Base-by-base conservation (phyloP, 1,139 yeast genomes). In the Chernovozyma aurita region DNA sequence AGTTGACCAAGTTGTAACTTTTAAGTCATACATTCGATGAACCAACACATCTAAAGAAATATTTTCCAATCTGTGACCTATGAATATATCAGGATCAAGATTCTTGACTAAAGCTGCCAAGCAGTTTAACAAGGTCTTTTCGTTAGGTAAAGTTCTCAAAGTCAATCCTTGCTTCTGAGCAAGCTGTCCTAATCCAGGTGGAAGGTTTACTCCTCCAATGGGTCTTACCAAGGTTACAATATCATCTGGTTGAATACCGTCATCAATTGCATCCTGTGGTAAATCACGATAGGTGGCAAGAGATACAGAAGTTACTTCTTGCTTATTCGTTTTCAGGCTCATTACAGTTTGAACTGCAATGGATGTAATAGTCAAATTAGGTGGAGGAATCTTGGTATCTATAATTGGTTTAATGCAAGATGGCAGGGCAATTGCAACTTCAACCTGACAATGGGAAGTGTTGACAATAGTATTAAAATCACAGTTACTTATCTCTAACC, bases 1-100 rank as follows among this genome's bases (percentile, higher is more conserved):
- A 12, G 83, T 70, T 18, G 92, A 82, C 85, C 96, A 90, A 3
- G 82, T 79, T 2, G 77, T 64, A 15, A 85, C 81, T 38, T 78
- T 74, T 41, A 81, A 66, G 43, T 84, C 95, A 50, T 78, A 71
- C 78, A 90, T 76, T 47, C 98, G 73, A 48, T 86, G 95, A 28
- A 86, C 75, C 44, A 94, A 63, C 17, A 90, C 84, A 53, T 86
- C 95, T 35, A 90, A 61, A 8, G 90, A 80, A 15, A 85, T 74
- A 44, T 76, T 79, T 46, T 92, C 96, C 42, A 92, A 64, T 45
- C 85, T 73, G 55, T 94, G 97, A 14, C 98, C 98, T 31, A 92
- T 57, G 40, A 87, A 75, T 2, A 90, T 83, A 63, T 94, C 99
- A 0, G 98, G 97, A 57, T 94, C 98, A 22, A 75, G 64, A 24